Conservation (phyloP, 169 alveolate species). For the Plasmodium billcollinsi region DNA sequence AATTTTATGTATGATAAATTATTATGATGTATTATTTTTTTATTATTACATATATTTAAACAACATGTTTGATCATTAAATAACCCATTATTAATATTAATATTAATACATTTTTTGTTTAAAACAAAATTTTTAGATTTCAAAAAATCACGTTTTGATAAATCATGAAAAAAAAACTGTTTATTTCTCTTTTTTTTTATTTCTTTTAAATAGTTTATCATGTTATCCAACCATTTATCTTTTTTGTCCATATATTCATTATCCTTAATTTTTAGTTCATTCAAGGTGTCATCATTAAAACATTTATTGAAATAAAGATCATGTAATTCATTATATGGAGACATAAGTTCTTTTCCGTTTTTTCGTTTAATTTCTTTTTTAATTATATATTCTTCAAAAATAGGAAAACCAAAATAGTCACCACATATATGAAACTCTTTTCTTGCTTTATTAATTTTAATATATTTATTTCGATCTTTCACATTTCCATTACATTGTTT, state of each 20-base stretch:
- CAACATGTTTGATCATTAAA: neutral
- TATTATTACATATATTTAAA: neutral
- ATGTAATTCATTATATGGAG: no score
- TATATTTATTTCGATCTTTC: no score
- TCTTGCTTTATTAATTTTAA: no score
- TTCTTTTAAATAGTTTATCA: neutral
- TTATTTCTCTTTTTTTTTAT: constrained; percentile 39
- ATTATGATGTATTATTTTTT: neutral
- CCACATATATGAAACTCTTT: neutral
- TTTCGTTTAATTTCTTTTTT: neutral
- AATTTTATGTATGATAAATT: neutral
- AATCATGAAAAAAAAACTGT: constrained; percentile 19
- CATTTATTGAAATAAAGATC: no score
- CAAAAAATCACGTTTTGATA: constrained; percentile 26
- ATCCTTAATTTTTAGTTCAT: no score
- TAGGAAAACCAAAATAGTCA: constrained; percentile 33
- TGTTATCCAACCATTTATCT: neutral
- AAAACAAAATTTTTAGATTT: constrained; percentile 26
- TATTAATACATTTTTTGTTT: no score
- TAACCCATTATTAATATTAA: neutral
- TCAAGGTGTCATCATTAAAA: no score
- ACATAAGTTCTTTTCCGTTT: no score
- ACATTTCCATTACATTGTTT: neutral
- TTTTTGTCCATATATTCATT: no score
- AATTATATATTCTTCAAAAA: constrained; percentile 53